Evolutionary conservation across 1,284 basidiomycete genomes (phyloP), one percentile per base, ranked within the genome.

Genomic region (Ustilago vetiveriae): DNA sequence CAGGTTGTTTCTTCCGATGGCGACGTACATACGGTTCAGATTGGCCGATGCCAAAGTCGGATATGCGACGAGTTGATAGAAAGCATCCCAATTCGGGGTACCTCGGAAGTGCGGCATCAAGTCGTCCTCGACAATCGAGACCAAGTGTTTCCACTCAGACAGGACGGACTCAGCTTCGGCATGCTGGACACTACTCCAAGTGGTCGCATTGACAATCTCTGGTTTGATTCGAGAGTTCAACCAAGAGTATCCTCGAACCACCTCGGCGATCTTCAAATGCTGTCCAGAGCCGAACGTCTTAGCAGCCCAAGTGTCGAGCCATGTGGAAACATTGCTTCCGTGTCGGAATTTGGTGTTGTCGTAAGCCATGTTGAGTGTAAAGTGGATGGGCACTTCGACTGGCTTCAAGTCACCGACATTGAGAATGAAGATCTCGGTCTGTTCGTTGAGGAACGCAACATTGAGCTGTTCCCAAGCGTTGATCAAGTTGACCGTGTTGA

Each of bases 341-440:
- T 55, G 52, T 4, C 5, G 27, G 21, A 50, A 46, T 16, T 21
- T 14, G 0, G 86, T 83, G 0, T 86, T 81, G 72, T 90, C 85
- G 85, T 87, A 90, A 2, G 86, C 89, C 43, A 86, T 85, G 17
- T 83, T 84, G 65, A 90, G 82, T 84, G 89, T 90, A 78, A 88
- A 90, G 66, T 90, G 88, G 21, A 85, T 87, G 39, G 88, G 86
- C 6, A 72, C 67, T 72, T 91, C 90, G 72, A 88, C 88, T 0
- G 88, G 88, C 77, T 90, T 90, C 33, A 90, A 81, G 72, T 90
- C 89, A 19, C 89, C 89, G 30, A 83, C 82, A 53, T 84, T 84
- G 48, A 83, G 65, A 29, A 84, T 82, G 76, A 82, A 83, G 13
- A 82, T 71, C 24, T 58, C 63, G 58, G 42, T 78, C 71, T 40